Evolutionary conservation across 2,329 filamentous ascomycete genomes (phyloP).

Genomic region (Karstenula rhodostoma): DNA sequence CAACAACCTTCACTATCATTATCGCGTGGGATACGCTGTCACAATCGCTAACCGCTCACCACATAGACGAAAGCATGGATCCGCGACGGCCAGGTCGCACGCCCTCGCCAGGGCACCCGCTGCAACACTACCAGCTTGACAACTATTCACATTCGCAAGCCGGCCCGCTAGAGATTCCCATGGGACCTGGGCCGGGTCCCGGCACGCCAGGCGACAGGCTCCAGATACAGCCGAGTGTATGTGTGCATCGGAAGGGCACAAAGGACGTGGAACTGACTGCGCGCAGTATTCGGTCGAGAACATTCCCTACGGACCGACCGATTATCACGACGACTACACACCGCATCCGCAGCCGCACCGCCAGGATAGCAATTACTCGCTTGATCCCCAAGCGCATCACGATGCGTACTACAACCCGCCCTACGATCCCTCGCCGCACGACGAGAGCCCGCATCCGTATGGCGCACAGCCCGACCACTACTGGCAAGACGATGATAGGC

Average conservation of each 20-base stretch:
- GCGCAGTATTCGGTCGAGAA: conserved; percentile 74
- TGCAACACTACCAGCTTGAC: conserved; percentile 82
- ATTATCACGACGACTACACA: conserved; percentile 63
- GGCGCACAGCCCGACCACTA: conserved; percentile 60
- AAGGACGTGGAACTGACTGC: conserved; percentile 19
- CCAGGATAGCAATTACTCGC: conserved; percentile 70
- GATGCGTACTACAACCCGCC: conserved; percentile 86
- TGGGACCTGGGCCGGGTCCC: conserved; percentile 62
- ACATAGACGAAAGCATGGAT: conserved; percentile 55
- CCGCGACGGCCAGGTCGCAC: conserved; percentile 63
- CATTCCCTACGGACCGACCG: conserved; percentile 70
- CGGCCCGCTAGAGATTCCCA: conserved; percentile 72
- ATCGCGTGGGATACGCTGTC: background rate
- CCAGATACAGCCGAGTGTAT: conserved; percentile 83
- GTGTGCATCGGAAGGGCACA: conserved; percentile 43
- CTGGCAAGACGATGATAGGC: conserved; percentile 72
- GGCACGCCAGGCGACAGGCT: conserved; percentile 77
- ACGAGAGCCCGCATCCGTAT: conserved; percentile 66
- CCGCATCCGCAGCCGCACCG: conserved; percentile 58
- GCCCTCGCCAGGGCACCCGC: conserved; percentile 78
- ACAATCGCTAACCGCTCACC: conserved; percentile 26
- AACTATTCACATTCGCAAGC: conserved; percentile 70
- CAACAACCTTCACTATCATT: conserved; percentile 8
- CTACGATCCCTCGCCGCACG: conserved; percentile 74
- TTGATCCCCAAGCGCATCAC: conserved; percentile 86